Conservation (phyloP, 2,329 filamentous ascomycete genomes). For the Cadophora sp. region DNA sequence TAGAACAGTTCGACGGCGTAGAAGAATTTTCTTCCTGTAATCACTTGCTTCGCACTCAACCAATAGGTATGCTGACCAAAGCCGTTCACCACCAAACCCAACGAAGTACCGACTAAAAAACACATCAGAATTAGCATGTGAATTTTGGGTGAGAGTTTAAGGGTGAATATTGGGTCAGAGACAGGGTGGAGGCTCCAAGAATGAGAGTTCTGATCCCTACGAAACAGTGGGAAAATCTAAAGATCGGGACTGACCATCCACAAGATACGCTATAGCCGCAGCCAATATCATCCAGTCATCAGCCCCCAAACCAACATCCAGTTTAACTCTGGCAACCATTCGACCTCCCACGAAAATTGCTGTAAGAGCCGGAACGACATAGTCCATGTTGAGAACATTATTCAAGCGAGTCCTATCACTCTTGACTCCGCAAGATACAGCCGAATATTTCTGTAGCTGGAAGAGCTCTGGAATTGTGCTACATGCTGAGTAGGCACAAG, state of each 20-base stretch:
- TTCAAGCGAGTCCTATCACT: slow-evolving; percentile 27
- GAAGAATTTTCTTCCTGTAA: slow-evolving; percentile 20
- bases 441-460: slow-evolving; percentile 18
- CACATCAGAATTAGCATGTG: neutral
- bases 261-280: slow-evolving; percentile 15
- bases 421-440: slow-evolving; percentile 23
- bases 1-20: slow-evolving; percentile 22
- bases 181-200: too few relatives aligned
- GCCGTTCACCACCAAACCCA: slow-evolving; percentile 22
- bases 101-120: slow-evolving; percentile 12
- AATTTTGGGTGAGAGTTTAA: neutral
- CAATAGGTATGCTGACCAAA: slow-evolving; percentile 24
- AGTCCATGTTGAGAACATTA: slow-evolving; percentile 17
- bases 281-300: slow-evolving; percentile 29
- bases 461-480: slow-evolving; percentile 21
- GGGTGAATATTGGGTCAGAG: too few relatives aligned
- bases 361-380: slow-evolving; percentile 22
- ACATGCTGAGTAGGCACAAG: slow-evolving; percentile 24
- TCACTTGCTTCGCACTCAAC: slow-evolving; percentile 18
- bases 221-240: neutral
- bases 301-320: slow-evolving; percentile 24
- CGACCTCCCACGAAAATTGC: slow-evolving; percentile 19
- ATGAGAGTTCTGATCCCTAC: too few relatives aligned
- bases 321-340: slow-evolving; percentile 11
- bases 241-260: neutral